Conservation (phyloP, 2,329 filamentous ascomycete genomes). For the Fusarium cicatricum region DNA sequence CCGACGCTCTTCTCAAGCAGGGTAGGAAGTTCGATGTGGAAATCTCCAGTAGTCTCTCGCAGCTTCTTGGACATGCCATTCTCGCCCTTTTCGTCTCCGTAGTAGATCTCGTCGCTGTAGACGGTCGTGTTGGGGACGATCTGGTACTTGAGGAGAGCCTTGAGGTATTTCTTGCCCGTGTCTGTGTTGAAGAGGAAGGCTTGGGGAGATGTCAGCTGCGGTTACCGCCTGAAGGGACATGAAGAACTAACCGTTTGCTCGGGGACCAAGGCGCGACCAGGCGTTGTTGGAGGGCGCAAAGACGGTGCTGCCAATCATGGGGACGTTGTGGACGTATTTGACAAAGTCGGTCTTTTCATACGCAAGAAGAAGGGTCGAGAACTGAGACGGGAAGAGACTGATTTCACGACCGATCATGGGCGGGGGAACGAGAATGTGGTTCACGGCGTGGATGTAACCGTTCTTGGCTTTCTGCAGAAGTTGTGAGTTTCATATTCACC, state of each 20-base stretch:
- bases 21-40: conserved; percentile 76
- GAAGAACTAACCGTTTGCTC: conserved; percentile 63
- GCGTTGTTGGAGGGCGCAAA: conserved; percentile 85
- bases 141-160: conserved; percentile 81
- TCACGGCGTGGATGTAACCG: conserved; percentile 81
- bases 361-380: conserved; percentile 81
- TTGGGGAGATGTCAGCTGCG: background rate
- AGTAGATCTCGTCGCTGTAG: conserved; percentile 85
- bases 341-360: conserved; percentile 78
- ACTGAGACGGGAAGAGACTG: conserved; percentile 75
- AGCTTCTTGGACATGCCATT: conserved; percentile 37
- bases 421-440: conserved; percentile 79
- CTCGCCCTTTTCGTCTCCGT: conserved; percentile 40
- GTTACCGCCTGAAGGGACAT: no score
- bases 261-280: conserved; percentile 77
- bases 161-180: conserved; percentile 77
- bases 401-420: conserved; percentile 63
- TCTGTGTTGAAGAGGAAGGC: conserved; percentile 82
- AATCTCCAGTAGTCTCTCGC: conserved; percentile 38
- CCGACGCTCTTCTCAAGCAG: conserved; percentile 71
- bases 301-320: conserved; percentile 71
- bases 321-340: conserved; percentile 63
- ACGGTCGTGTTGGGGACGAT: conserved; percentile 77
- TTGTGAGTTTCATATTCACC: conserved; percentile 1
- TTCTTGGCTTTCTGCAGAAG: conserved; percentile 71